phyloP scores from a whole-genome alignment of 768 basidiomycete genomes.

The Kwoniella botswanensis region DNA sequence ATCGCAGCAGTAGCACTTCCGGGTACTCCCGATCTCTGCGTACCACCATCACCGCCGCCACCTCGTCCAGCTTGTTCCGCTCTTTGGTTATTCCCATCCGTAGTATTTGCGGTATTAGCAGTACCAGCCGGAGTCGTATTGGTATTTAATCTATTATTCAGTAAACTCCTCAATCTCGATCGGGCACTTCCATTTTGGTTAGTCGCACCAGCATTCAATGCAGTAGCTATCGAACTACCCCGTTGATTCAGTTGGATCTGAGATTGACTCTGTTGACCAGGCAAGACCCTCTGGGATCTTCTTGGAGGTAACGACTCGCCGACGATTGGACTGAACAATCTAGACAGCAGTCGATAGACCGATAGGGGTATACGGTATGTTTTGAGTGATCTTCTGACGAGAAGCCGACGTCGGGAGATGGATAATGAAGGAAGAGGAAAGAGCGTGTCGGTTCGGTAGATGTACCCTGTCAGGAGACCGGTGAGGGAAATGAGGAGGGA shows the following conservation, averaged over 20 bases:
- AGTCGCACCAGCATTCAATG: neutral
- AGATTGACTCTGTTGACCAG: conserved; percentile 61
- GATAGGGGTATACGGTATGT: conserved; percentile 73
- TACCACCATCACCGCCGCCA: neutral
- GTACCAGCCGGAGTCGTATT: neutral
- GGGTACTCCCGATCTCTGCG: conserved; percentile 10
- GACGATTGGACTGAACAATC: conserved; percentile 70
- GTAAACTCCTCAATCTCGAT: conserved; percentile 19
- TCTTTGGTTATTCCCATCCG: neutral
- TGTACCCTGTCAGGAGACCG: conserved; percentile 72
- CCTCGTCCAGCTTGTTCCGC: neutral
- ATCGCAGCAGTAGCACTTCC: conserved; percentile 42
- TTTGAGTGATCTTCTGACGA: conserved; percentile 60
- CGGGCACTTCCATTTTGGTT: conserved; percentile 1
- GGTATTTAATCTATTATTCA: conserved; percentile 4
- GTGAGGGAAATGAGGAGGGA: conserved; percentile 68
- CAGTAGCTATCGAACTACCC: conserved; percentile 65
- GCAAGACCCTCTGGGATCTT: conserved; percentile 74
- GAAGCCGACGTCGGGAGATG: conserved; percentile 36
- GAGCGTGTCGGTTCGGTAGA: conserved; percentile 82
- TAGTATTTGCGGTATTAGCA: neutral
- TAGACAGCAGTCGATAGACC: conserved; percentile 65
- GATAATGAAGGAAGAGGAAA: conserved; percentile 61
- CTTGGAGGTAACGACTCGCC: conserved; percentile 70
- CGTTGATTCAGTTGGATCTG: neutral